A percentile compares a stretch with the other conserved stretches of the same genome.
Conservation (phyloP, 2,329 filamentous ascomycete species). For the Fusarium kyushuense region DNA sequence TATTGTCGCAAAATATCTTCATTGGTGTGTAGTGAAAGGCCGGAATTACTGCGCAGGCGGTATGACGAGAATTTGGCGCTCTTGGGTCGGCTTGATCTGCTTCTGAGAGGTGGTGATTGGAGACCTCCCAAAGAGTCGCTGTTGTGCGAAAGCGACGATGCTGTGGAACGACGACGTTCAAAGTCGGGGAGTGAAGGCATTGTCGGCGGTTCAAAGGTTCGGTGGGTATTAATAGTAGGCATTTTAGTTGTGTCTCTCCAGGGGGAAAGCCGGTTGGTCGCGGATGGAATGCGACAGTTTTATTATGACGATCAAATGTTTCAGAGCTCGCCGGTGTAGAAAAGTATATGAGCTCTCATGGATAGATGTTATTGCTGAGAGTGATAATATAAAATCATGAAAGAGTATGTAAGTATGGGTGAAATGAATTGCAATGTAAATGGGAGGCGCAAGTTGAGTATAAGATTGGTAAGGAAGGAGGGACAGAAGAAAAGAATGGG, state of each 20-base stretch:
- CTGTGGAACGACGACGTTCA: slow-evolving; percentile 45
- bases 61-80: slow-evolving; percentile 49
- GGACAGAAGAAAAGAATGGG: slow-evolving; percentile 35
- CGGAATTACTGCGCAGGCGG: slow-evolving; percentile 60
- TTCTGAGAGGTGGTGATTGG: slow-evolving; percentile 39
- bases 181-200: slow-evolving; percentile 45
- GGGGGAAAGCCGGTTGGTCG: neutral
- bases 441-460: slow-evolving; percentile 6
- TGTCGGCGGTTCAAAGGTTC: slow-evolving; percentile 44
- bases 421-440: neutral
- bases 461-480: slow-evolving; percentile 23
- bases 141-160: slow-evolving; percentile 37
- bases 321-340: neutral
- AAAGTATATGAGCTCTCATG: neutral
- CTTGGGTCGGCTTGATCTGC: slow-evolving; percentile 44
- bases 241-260: slow-evolving; percentile 25
- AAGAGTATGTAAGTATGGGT: neutral
- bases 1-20: slow-evolving; percentile 60
- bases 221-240: slow-evolving; percentile 46
- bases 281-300: slow-evolving; percentile 1
- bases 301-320: slow-evolving; percentile 3
- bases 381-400: slow-evolving; percentile 24
- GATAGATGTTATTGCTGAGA: slow-evolving; percentile 2
- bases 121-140: slow-evolving; percentile 38
- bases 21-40: slow-evolving; percentile 60